These are phyloP conservation scores for Alternaria arborescens DNA, from an alignment of 2,329 filamentous ascomycete species.

Conservation along the genomic window DNA sequence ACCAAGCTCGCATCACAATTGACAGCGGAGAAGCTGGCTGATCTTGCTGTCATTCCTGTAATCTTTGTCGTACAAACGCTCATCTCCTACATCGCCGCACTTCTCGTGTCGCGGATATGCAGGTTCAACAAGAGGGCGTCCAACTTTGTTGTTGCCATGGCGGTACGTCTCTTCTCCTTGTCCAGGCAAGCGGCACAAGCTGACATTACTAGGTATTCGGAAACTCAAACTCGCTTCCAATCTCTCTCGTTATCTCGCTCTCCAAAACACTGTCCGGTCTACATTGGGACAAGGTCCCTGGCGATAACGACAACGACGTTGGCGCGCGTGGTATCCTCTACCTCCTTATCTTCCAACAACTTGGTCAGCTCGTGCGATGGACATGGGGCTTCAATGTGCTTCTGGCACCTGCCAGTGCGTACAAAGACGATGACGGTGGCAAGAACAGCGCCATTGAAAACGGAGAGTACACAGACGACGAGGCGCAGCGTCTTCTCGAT, in stretches of 20 bases:
- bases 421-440: constrained; percentile 67
- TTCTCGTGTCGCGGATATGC: constrained; percentile 75
- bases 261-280: constrained; percentile 91
- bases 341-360: constrained; percentile 94
- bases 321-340: constrained; percentile 94
- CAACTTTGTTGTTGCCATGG: constrained; percentile 98
- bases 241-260: constrained; percentile 92
- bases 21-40: constrained; percentile 86
- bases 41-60: constrained; percentile 91
- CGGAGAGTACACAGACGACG: constrained; percentile 65
- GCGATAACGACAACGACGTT: constrained; percentile 95
- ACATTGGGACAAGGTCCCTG: constrained; percentile 90
- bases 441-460: constrained; percentile 53
- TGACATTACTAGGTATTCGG: constrained; percentile 75
- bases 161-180: constrained; percentile 58
- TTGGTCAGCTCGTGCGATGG: constrained; percentile 94
- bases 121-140: constrained; percentile 83
- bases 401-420: constrained; percentile 82
- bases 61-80: constrained; percentile 90
- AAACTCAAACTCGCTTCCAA: constrained; percentile 97
- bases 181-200: constrained; percentile 4
- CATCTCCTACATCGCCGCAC: constrained; percentile 82
- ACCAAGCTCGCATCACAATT: constrained; percentile 96
- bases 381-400: constrained; percentile 98
- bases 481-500: constrained; percentile 51